phyloP scores from a whole-genome alignment of 78 protist species.

The Polysphondylium violaceum region DNA sequence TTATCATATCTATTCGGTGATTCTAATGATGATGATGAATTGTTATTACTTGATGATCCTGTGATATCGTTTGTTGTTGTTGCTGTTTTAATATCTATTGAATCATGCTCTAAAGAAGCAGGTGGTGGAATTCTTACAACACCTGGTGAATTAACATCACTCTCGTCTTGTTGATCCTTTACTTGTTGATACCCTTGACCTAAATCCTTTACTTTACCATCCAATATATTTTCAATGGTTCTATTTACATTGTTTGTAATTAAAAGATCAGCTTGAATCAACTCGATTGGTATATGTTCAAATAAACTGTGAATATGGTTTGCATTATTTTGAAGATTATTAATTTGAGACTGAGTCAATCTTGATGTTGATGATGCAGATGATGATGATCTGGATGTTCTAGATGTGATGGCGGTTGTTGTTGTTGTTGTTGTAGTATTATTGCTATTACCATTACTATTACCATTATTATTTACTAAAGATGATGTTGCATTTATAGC shows the following conservation, averaged over 20 bases:
- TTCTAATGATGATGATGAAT: conserved; percentile 2
- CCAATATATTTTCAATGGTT: conserved; percentile 56
- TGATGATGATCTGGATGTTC: neutral
- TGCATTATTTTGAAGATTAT: neutral
- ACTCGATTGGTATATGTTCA: conserved; percentile 33
- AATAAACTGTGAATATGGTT: conserved; percentile 19
- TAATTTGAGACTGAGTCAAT: neutral
- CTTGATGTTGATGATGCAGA: neutral
- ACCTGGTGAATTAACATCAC: neutral
- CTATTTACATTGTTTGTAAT: conserved; percentile 35
- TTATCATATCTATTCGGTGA: neutral
- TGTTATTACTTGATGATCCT: neutral
- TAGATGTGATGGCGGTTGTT: conserved; percentile 8
- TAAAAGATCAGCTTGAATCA: conserved; percentile 13
- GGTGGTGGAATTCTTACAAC: neutral
- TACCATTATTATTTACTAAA: neutral
- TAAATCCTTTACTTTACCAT: conserved; percentile 1
- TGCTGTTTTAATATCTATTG: too few species aligned
- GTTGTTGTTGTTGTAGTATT: neutral
- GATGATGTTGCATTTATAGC: neutral
- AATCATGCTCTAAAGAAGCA: too few species aligned
- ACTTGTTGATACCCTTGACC: neutral
- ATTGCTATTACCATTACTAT: neutral
- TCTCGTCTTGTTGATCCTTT: neutral
- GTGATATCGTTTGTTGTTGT: neutral